Evolutionary conservation across 805 yeast species (phyloP).

Genomic region (Saccharomyces eubayanus): DNA sequence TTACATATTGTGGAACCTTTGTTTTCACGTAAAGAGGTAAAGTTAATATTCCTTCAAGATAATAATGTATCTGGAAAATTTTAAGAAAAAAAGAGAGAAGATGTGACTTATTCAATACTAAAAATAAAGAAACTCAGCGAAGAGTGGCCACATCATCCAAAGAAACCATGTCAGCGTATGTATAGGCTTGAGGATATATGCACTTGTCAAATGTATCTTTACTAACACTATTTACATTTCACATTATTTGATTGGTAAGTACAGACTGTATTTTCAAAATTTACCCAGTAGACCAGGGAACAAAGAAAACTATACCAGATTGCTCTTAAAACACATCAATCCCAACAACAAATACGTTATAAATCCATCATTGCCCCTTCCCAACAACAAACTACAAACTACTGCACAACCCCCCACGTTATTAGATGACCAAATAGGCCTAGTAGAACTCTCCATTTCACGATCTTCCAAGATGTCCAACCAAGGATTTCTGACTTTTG

Average conservation of each 20-base stretch:
- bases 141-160: background rate
- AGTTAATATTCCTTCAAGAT: background rate
- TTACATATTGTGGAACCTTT: background rate
- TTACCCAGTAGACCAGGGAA: slow-evolving; percentile 22
- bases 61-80: background rate
- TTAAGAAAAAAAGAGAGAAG: background rate
- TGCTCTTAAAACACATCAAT: slow-evolving; percentile 14
- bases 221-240: background rate
- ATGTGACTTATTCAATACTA: background rate
- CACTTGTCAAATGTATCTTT: background rate
- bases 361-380: slow-evolving; percentile 9
- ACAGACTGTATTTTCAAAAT: slow-evolving; percentile 17
- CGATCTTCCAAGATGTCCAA: slow-evolving; percentile 6
- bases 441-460: slow-evolving; percentile 14
- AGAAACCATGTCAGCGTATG: slow-evolving; percentile 1
- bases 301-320: slow-evolving; percentile 11
- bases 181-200: slow-evolving; percentile 5
- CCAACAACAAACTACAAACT: slow-evolving; percentile 4
- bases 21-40: background rate
- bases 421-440: slow-evolving; percentile 14
- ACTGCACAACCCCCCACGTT: background rate
- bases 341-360: slow-evolving; percentile 11
- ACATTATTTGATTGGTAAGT: background rate
- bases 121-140: background rate
- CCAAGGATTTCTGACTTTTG: slow-evolving; percentile 24